Evolutionary conservation across 345 rosid genomes (phyloP), one percentile per base, ranked within the genome.

Genomic region (Lumnitzera littorea): DNA sequence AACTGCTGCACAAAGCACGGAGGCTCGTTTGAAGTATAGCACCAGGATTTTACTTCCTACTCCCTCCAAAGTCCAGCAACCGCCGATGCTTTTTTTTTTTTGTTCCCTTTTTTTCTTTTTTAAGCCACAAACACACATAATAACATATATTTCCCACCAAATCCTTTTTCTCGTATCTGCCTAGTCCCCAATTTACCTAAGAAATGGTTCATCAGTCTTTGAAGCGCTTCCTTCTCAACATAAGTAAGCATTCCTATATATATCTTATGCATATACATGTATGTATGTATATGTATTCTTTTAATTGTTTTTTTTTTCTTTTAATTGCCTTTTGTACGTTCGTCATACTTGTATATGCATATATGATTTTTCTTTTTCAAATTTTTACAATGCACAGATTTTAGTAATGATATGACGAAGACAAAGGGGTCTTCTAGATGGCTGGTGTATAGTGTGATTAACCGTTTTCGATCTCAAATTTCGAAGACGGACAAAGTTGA

Each of bases 391-490:
- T 47, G 12, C 68, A 62, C 70, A 79, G 83, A 61, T 36, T 56
- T 57, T 63, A 46, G 67, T 51, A 74, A 56, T 65, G 70, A 52
- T 64, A 51, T 69, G 46, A 43, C 65, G 15, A 77, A 51, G 78
- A 71, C 74, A 58, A 75, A 70, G 51, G 82, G 71, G 49, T 53
- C 62, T 7, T 74, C 70, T 65, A 47, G 63, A 50, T 72, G 81
- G 74, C 68, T 77, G 56, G 24, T 75, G 10, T 67, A 72, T 64
- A 78, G 77, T 53, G 68, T 78, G 55, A 62, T 81, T 53, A 62
- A 72, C 15, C 66, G 91, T 49, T 74, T 59, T 67, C 83, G 67
- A 54, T 85, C 87, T 0, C 80, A 68, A 46, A 56, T 68, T 49
- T 70, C 91, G 46, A 79, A 70, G 41, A 50, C 71, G 8, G 85